Evolutionary conservation across 2,329 filamentous ascomycete genomes (phyloP).

Genomic region (Aspergillus amoenus): DNA sequence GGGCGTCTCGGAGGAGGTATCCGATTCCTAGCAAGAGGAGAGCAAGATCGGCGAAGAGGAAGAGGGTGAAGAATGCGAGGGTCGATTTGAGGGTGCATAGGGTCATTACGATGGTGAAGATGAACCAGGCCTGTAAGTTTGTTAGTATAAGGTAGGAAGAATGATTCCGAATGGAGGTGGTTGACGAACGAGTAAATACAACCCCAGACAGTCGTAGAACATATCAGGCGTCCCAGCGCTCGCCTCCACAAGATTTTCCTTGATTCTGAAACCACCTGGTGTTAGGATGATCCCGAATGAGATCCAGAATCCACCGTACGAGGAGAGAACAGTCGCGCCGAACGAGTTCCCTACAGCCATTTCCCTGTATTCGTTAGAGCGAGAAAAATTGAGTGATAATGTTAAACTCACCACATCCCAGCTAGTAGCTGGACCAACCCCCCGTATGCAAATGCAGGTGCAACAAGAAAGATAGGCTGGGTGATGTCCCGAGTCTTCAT

Average conservation of each 20-base stretch:
- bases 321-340: conserved; percentile 72
- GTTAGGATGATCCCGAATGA: conserved; percentile 68
- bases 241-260: conserved; percentile 43
- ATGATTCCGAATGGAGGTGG: neutral
- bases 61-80: conserved; percentile 71
- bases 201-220: conserved; percentile 61
- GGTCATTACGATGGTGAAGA: conserved; percentile 72
- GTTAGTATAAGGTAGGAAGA: no score
- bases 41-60: conserved; percentile 70
- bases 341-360: conserved; percentile 79
- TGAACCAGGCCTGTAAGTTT: conserved; percentile 59
- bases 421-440: conserved; percentile 72
- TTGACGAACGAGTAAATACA: conserved; percentile 62
- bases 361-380: conserved; percentile 54
- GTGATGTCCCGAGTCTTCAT: conserved; percentile 59
- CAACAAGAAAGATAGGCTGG: conserved; percentile 63
- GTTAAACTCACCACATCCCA: conserved; percentile 69
- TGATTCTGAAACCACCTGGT: conserved; percentile 61
- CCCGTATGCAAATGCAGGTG: conserved; percentile 69
- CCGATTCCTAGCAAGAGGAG: conserved; percentile 68
- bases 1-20: conserved; percentile 54
- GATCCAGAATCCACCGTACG: conserved; percentile 79
- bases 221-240: conserved; percentile 34
- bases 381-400: no score
- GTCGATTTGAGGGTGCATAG: conserved; percentile 72